Conservation (phyloP, 257 asterid genomes). For the Nicotiana knightiana region DNA sequence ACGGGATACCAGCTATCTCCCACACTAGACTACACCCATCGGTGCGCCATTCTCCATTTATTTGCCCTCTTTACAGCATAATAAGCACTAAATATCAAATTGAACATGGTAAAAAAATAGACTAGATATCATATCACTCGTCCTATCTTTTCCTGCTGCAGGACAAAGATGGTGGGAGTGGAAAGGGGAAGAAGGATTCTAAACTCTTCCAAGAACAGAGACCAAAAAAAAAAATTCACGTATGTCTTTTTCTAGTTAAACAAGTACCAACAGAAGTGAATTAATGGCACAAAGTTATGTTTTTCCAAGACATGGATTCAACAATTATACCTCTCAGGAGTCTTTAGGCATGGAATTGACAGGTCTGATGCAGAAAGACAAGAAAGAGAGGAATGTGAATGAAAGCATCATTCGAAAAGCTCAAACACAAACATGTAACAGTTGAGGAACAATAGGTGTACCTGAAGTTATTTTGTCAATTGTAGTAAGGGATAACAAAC, state of each 20-base stretch:
- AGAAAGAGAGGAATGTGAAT: slow-evolving; percentile 9
- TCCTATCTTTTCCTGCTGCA: not conserved
- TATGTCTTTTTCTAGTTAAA: not conserved
- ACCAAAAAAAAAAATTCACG: not conserved
- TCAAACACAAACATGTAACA: not conserved
- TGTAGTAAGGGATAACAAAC: slow-evolving; percentile 64
- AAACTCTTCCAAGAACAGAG: not conserved
- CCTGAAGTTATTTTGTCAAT: slow-evolving; percentile 77
- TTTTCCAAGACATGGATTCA: not conserved
- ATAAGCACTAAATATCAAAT: not conserved
- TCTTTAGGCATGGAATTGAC: slow-evolving; percentile 74
- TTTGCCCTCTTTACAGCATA: not conserved
- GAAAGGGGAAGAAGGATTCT: not conserved
- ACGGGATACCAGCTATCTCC: no score
- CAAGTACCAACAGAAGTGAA: not conserved
- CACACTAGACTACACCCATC: no score
- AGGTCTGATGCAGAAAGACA: slow-evolving; percentile 46
- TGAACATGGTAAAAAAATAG: not conserved
- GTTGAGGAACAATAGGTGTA: slow-evolving; percentile 9
- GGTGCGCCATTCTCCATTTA: not conserved
- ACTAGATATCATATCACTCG: not conserved
- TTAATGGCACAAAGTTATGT: not conserved
- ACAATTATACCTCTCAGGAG: slow-evolving; percentile 74
- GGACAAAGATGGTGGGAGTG: not conserved
- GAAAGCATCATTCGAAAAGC: not conserved